Evolutionary conservation across 805 yeast species (phyloP).

Genomic region (Ogataea chonburiensis): DNA sequence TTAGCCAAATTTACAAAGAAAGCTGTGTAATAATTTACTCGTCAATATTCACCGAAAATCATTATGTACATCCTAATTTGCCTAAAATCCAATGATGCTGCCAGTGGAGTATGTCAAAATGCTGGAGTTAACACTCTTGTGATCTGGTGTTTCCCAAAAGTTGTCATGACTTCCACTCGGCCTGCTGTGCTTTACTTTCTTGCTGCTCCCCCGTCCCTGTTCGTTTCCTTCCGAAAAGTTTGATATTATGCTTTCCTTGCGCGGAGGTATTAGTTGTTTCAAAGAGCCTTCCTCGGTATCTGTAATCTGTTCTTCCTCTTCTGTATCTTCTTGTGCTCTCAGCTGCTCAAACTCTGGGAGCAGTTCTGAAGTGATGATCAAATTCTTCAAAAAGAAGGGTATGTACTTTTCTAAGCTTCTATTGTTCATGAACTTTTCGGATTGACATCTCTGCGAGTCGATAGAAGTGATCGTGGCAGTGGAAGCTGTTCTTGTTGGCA

Average conservation of each 20-base stretch:
- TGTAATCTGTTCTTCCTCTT: constrained; percentile 9
- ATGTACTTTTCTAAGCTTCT: constrained; percentile 31
- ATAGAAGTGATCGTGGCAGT: constrained; percentile 15
- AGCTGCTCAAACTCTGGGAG: constrained; percentile 19
- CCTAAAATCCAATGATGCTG: constrained; percentile 28
- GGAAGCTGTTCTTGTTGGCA: constrained; percentile 14
- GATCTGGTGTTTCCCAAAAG: constrained; percentile 26
- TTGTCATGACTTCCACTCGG: constrained; percentile 12
- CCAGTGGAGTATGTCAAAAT: constrained; percentile 27
- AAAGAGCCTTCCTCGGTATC: constrained; percentile 12
- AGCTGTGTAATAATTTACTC: constrained; percentile 5
- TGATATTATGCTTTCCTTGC: constrained; percentile 21
- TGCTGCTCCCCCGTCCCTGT: constrained; percentile 4
- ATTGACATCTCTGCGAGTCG: constrained; percentile 4
- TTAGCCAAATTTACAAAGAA: constrained; percentile 25
- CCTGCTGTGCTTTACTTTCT: constrained; percentile 4
- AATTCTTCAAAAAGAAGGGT: constrained; percentile 30
- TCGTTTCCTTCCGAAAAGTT: constrained; percentile 11
- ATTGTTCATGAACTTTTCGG: constrained; percentile 29
- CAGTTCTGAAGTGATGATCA: constrained; percentile 28
- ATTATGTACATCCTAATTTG: neutral
- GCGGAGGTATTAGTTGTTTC: constrained; percentile 5
- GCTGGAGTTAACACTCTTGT: constrained; percentile 27
- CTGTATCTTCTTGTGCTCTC: constrained; percentile 11
- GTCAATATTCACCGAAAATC: neutral